These are phyloP conservation scores for Wolfiporia cocos DNA, from an alignment of 1,284 basidiomycete species.

Conservation along the genomic window DNA sequence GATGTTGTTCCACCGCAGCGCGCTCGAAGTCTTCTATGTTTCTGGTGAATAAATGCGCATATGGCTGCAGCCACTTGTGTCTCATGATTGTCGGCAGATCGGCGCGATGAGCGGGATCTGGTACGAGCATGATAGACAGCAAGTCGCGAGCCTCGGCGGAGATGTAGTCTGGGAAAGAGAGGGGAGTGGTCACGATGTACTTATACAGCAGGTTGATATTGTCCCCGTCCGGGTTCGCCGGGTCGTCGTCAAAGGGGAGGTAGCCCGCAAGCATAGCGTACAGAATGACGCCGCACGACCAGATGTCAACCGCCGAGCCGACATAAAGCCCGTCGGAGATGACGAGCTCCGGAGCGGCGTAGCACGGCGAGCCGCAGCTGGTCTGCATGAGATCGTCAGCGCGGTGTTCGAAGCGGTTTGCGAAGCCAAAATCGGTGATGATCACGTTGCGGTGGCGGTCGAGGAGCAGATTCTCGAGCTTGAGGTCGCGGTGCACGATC, in stretches of 20 bases:
- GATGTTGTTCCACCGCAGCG: conserved; percentile 79
- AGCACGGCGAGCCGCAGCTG: conserved; percentile 95
- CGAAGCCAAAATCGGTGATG: conserved; percentile 99
- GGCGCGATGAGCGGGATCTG: conserved; percentile 71
- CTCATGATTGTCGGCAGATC: conserved; percentile 73
- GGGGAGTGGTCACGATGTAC: conserved; percentile 95
- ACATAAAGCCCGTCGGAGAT: conserved; percentile 97
- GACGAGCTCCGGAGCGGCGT: conserved; percentile 98
- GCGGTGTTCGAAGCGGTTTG: conserved; percentile 92
- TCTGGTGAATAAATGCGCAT: conserved; percentile 61
- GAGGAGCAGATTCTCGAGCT: conserved; percentile 96
- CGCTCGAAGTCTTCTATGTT: conserved; percentile 76
- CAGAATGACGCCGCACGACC: conserved; percentile 98
- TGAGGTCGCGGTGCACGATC: conserved; percentile 98
- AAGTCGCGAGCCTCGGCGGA: conserved; percentile 73
- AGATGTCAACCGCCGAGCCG: conserved; percentile 98
- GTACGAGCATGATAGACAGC: conserved; percentile 83
- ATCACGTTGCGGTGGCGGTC: conserved; percentile 98
- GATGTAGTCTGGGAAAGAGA: conserved; percentile 93
- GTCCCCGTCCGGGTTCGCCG: conserved; percentile 97
- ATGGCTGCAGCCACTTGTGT: conserved; percentile 79
- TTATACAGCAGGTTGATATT: conserved; percentile 99
- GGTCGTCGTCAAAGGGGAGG: conserved; percentile 99
- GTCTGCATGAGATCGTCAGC: conserved; percentile 98
- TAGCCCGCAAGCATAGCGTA: conserved; percentile 99